Conservation (phyloP, 2,329 filamentous ascomycete genomes). For the Ambrosiella cleistominuta region DNA sequence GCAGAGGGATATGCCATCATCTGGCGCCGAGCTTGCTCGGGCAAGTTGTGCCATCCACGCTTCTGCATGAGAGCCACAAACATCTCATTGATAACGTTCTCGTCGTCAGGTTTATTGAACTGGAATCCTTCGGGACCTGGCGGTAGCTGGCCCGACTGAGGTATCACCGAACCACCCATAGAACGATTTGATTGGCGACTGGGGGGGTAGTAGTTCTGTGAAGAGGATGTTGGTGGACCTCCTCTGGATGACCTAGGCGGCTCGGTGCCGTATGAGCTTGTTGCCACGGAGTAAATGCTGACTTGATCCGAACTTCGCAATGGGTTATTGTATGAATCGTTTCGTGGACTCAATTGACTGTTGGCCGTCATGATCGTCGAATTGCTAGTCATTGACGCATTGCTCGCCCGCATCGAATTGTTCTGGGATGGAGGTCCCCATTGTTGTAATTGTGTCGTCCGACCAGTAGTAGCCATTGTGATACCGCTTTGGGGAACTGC, state of each 20-base stretch:
- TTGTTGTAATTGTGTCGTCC: slow-evolving; percentile 60
- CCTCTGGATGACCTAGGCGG: slow-evolving; percentile 31
- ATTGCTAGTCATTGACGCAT: slow-evolving; percentile 29
- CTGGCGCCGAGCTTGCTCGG: slow-evolving; percentile 82
- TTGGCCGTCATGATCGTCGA: slow-evolving; percentile 41
- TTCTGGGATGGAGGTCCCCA: slow-evolving; percentile 38
- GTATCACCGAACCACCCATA: slow-evolving; percentile 35
- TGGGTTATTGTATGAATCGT: slow-evolving; percentile 30
- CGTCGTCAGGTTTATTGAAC: slow-evolving; percentile 59
- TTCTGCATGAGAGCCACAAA: slow-evolving; percentile 93
- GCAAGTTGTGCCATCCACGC: slow-evolving; percentile 90
- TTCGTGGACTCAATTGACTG: slow-evolving; percentile 32
- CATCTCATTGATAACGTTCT: slow-evolving; percentile 73
- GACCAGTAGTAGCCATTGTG: slow-evolving; percentile 54
- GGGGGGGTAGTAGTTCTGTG: slow-evolving; percentile 35
- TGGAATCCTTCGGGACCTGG: slow-evolving; percentile 32
- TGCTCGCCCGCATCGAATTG: slow-evolving; percentile 29
- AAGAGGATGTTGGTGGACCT: slow-evolving; percentile 39
- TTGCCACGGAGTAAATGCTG: slow-evolving; percentile 23
- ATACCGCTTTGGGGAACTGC: slow-evolving; percentile 40
- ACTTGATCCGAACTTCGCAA: slow-evolving; percentile 36
- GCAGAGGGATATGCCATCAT: slow-evolving; percentile 88
- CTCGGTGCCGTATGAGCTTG: slow-evolving; percentile 5
- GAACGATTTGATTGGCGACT: slow-evolving; percentile 39
- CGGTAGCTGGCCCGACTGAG: slow-evolving; percentile 37